Evolutionary conservation across 306 rosid genomes (phyloP).

Genomic region (Gastrolobium bilobum): DNA sequence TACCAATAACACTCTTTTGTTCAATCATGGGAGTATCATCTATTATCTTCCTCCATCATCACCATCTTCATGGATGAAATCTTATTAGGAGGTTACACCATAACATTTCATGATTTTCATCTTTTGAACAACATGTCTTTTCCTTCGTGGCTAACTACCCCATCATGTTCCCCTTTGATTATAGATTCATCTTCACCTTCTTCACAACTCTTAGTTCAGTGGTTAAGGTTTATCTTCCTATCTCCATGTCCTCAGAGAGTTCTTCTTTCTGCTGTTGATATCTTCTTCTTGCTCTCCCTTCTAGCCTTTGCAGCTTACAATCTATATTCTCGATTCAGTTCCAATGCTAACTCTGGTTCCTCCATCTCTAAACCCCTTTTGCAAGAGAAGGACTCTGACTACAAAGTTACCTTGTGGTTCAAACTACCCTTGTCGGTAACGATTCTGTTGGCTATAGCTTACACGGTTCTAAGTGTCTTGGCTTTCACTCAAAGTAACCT

Average conservation of each 20-base stretch:
- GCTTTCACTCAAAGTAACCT: conserved; percentile 39
- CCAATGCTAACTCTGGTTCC: conserved; percentile 18
- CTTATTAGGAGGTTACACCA: neutral
- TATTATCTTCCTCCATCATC: neutral
- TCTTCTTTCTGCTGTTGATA: conserved; percentile 46
- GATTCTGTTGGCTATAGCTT: conserved; percentile 39
- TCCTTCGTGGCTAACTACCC: conserved; percentile 50
- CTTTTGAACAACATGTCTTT: conserved; percentile 48
- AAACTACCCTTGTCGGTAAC: conserved; percentile 46
- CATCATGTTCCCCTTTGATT: conserved; percentile 43
- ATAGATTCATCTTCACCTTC: conserved; percentile 53
- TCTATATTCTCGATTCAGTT: conserved; percentile 43
- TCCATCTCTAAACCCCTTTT: conserved; percentile 47
- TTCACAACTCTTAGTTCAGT: conserved; percentile 24
- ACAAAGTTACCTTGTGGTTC: conserved; percentile 52
- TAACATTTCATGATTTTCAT: neutral
- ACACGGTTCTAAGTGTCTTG: conserved; percentile 52
- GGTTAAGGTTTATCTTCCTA: conserved; percentile 52
- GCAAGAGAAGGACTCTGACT: conserved; percentile 41
- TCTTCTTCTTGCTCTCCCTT: conserved; percentile 44
- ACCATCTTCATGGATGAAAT: conserved; percentile 11
- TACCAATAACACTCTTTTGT: neutral
- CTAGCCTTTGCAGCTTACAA: conserved; percentile 40
- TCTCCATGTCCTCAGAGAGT: conserved; percentile 59
- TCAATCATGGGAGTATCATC: neutral